A percentile compares a stretch with the other conserved stretches of the same genome.
Evolutionary conservation across 768 basidiomycete species (phyloP).

Genomic region (Auriscalpium microsporum): DNA sequence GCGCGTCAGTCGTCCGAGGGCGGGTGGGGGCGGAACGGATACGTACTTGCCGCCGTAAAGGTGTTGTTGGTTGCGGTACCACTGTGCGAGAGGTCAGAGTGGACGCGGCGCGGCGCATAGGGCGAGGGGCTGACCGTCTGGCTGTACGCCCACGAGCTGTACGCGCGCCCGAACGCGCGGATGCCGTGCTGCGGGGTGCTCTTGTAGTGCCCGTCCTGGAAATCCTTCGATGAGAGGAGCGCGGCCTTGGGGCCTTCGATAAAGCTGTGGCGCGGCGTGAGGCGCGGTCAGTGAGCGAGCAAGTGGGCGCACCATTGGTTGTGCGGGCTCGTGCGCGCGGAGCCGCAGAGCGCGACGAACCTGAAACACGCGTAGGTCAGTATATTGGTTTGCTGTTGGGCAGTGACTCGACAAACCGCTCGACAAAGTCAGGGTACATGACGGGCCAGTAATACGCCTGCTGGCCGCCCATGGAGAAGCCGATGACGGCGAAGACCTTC

Average conservation of each 20-base stretch:
- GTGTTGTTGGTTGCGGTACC: slow-evolving; percentile 44
- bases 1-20: too few species aligned
- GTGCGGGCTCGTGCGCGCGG: slow-evolving; percentile 46
- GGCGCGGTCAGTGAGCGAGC: not conserved
- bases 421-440: slow-evolving; percentile 45
- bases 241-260: slow-evolving; percentile 53
- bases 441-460: slow-evolving; percentile 49
- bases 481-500: slow-evolving; percentile 18
- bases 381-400: not conserved
- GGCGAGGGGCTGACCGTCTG: slow-evolving; percentile 32
- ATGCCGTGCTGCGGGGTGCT: slow-evolving; percentile 38
- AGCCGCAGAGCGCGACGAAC: slow-evolving; percentile 43
- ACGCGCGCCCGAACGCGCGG: slow-evolving; percentile 47
- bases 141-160: slow-evolving; percentile 52
- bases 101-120: not conserved
- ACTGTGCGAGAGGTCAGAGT: slow-evolving; percentile 25
- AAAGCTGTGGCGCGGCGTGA: slow-evolving; percentile 31
- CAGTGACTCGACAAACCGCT: slow-evolving; percentile 25
- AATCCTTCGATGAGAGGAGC: slow-evolving; percentile 45
- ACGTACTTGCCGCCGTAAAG: slow-evolving; percentile 34
- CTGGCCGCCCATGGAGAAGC: slow-evolving; percentile 24
- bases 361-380: slow-evolving; percentile 21
- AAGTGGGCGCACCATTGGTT: slow-evolving; percentile 37
- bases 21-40: too few species aligned
- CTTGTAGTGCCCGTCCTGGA: slow-evolving; percentile 45